A percentile compares a stretch with the other conserved stretches of the same genome.
phyloP scores from a whole-genome alignment of 805 yeast genomes.

The Yarrowia osloensis region DNA sequence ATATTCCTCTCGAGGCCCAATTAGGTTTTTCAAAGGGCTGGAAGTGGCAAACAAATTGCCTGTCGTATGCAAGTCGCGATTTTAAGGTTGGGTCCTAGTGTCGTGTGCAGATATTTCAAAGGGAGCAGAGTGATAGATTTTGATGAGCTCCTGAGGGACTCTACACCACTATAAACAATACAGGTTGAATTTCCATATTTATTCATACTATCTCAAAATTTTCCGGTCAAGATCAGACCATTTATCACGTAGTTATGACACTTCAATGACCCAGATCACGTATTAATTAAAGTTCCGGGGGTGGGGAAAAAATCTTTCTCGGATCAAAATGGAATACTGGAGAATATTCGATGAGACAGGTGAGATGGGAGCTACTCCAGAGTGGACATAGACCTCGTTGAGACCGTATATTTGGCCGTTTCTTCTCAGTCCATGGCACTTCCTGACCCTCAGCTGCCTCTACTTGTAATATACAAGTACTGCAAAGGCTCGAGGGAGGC shows the following conservation, averaged over 20 bases:
- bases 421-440: not conserved
- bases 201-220: too few relatives aligned
- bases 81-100: not conserved
- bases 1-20: not conserved
- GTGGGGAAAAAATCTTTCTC: not conserved
- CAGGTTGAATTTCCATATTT: too few relatives aligned
- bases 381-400: not conserved
- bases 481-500: not conserved
- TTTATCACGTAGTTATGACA: not conserved
- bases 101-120: not conserved
- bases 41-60: constrained; percentile 19
- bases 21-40: not conserved
- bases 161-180: too few relatives aligned
- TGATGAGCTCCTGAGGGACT: too few relatives aligned
- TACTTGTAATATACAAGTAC: too few relatives aligned
- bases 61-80: not conserved
- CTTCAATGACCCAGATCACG: not conserved
- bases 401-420: not conserved
- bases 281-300: not conserved
- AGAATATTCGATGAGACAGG: not conserved
- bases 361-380: not conserved
- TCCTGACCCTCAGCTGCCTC: not conserved
- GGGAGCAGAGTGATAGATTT: too few relatives aligned
- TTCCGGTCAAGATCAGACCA: not conserved
- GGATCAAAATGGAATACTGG: not conserved